A percentile compares a stretch with the other conserved stretches of the same genome.
Conservation (phyloP, 371 early-diverging fungal species). For the Apophysomyces variabilis region DNA sequence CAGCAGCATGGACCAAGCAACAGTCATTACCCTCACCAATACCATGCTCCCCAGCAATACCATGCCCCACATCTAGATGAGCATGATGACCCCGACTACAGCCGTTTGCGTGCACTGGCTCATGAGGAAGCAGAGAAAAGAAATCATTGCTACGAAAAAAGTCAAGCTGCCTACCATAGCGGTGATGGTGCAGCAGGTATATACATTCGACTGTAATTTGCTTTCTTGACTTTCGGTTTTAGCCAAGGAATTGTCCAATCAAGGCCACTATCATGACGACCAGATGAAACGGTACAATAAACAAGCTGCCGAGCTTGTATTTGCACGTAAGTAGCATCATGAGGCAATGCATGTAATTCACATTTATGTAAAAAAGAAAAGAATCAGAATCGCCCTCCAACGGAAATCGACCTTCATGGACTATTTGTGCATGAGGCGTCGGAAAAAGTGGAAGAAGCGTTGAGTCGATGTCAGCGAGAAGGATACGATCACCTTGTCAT, state of each 20-base stretch:
- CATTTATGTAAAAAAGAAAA: constrained; percentile 32
- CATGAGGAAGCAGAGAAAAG: constrained; percentile 50
- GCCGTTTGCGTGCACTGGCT: constrained; percentile 40
- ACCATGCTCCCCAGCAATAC: constrained; percentile 12
- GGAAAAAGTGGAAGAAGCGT: constrained; percentile 54
- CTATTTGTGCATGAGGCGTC: constrained; percentile 63
- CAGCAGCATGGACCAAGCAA: constrained; percentile 17
- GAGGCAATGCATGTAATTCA: neutral
- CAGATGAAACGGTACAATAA: constrained; percentile 60
- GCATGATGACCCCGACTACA: constrained; percentile 44
- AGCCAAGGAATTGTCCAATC: constrained; percentile 59
- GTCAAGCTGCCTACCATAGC: constrained; percentile 48
- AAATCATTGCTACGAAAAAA: constrained; percentile 44
- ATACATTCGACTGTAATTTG: neutral
- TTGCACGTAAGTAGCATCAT: constrained; percentile 33
- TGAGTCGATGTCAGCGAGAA: constrained; percentile 48
- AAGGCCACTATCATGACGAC: constrained; percentile 56
- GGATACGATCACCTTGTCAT: constrained; percentile 51
- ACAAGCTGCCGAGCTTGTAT: constrained; percentile 57
- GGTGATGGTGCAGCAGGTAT: constrained; percentile 49
- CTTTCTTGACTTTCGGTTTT: neutral
- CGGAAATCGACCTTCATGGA: constrained; percentile 67
- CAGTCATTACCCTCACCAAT: constrained; percentile 17
- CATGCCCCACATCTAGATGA: constrained; percentile 22
- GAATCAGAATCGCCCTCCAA: constrained; percentile 47